Conservation (phyloP, 495 filamentous ascomycete species). For the Trichoderma gamsii region DNA sequence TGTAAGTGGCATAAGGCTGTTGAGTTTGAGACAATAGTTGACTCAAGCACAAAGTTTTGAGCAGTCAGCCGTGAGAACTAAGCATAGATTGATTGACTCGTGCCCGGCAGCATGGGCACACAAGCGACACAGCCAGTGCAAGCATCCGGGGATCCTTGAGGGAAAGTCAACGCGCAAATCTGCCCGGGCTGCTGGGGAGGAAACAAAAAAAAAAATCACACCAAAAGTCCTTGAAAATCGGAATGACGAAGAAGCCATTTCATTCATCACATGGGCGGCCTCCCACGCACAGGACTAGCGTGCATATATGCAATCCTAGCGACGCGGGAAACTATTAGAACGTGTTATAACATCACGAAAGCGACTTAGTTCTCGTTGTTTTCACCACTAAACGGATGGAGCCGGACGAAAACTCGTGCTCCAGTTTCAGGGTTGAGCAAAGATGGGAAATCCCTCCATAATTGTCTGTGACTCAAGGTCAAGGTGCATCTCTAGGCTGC, state of each 20-base stretch:
- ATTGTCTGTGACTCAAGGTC: background rate
- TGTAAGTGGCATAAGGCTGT: background rate
- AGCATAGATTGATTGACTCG: background rate
- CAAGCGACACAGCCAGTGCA: background rate
- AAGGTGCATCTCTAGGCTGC: background rate
- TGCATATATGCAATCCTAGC: background rate
- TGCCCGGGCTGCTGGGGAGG: background rate
- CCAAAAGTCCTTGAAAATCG: background rate
- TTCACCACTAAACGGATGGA: background rate
- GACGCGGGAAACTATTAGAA: background rate
- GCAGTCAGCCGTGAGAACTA: background rate
- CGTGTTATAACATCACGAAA: background rate
- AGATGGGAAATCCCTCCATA: slow-evolving; percentile 2
- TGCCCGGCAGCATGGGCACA: background rate
- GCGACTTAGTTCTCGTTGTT: background rate
- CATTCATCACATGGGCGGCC: slow-evolving; percentile 10
- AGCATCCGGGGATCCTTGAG: background rate
- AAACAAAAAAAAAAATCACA: background rate
- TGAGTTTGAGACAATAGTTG: background rate
- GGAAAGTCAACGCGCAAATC: background rate
- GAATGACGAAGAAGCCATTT: background rate
- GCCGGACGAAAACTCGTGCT: slow-evolving; percentile 1
- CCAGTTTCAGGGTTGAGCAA: background rate
- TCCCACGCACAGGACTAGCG: background rate
- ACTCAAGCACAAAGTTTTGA: background rate